Conservation (phyloP, 257 asterid species). For the Penstemon eatonii region DNA sequence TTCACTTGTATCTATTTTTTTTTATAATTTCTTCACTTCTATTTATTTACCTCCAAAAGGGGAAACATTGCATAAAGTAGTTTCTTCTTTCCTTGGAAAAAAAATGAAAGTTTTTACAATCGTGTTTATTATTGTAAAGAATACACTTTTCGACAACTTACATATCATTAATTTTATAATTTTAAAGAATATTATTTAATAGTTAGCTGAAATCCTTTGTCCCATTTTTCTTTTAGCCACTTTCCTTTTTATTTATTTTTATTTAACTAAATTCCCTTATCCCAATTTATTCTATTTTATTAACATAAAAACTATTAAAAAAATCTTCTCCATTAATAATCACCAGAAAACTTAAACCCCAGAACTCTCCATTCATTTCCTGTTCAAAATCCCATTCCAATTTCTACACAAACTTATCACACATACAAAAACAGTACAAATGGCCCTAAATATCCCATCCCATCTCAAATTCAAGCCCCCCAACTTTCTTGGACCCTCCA, state of each 20-base stretch:
- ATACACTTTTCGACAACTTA: no score
- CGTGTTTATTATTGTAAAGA: no score
- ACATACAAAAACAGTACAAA: neutral
- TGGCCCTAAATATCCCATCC: slow-evolving; percentile 47
- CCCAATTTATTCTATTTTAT: neutral
- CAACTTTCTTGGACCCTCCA: slow-evolving; percentile 20
- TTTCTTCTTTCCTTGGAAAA: no score
- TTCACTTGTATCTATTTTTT: no score
- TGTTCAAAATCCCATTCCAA: neutral
- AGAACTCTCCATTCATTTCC: neutral
- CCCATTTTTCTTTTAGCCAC: neutral
- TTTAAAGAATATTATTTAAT: no score
- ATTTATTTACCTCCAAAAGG: no score
- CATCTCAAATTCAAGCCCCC: slow-evolving; percentile 54
- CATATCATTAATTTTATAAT: no score
- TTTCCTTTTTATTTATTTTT: no score
- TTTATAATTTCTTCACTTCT: no score
- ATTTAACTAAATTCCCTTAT: neutral
- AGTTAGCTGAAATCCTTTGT: neutral
- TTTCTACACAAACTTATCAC: neutral
- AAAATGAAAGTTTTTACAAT: no score
- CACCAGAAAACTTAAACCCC: neutral
- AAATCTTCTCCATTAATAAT: slow-evolving; percentile 9
- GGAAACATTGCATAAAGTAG: no score
- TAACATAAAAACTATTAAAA: slow-evolving; percentile 17